These are phyloP conservation scores for Yamadazyma atlantica DNA, from an alignment of 1,139 yeast species.

Conservation along the genomic window DNA sequence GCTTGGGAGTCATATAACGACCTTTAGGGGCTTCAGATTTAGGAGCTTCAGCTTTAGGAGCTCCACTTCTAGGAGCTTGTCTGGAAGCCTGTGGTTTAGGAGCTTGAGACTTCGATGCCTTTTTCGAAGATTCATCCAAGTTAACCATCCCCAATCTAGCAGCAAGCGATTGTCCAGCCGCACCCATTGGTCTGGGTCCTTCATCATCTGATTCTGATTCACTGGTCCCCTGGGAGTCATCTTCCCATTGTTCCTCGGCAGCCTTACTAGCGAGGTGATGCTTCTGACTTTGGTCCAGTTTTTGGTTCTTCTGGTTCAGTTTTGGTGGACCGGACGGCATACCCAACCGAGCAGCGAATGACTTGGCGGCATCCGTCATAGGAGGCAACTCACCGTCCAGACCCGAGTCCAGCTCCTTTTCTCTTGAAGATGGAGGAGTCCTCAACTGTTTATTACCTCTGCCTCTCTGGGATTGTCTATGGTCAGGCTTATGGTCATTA, in stretches of 20 bases:
- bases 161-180: slow-evolving; percentile 29
- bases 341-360: slow-evolving; percentile 29
- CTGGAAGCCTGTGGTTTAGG: too few species aligned
- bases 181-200: slow-evolving; percentile 22
- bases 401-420: not conserved
- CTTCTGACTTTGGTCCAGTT: not conserved
- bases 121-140: too few species aligned
- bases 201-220: slow-evolving; percentile 14
- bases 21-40: slow-evolving; percentile 1
- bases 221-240: not conserved
- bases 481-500: slow-evolving; percentile 1
- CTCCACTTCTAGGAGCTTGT: not conserved
- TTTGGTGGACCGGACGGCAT: not conserved
- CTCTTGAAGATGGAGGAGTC: slow-evolving; percentile 14
- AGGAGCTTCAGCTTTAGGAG: not conserved
- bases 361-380: slow-evolving; percentile 26
- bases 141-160: slow-evolving; percentile 21
- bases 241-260: slow-evolving; percentile 2
- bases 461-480: not conserved
- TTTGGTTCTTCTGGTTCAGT: not conserved
- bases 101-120: too few species aligned
- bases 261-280: not conserved
- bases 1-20: slow-evolving; percentile 11
- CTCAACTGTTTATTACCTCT: not conserved
- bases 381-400: slow-evolving; percentile 17